Base-by-base conservation (phyloP, 495 filamentous ascomycete species). In the Platismatia glauca region DNA sequence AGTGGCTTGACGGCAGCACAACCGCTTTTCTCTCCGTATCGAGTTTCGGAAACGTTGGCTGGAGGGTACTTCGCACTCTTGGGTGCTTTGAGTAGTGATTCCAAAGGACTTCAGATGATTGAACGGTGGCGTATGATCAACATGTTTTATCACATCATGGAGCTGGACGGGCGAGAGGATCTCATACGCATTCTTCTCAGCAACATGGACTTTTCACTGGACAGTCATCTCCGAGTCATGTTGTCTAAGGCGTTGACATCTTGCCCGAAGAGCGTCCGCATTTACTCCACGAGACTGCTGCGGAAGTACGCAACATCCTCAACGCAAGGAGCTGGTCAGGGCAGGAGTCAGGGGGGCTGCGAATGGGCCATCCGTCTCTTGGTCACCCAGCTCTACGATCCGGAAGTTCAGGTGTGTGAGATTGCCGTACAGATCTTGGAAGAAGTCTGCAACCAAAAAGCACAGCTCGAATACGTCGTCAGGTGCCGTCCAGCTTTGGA, bases 111-210 rank as follows among this genome's bases (percentile, higher is more conserved):
- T 34, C 81, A 84, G 66, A 96, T 97, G 83, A 86, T 98, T 72
- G 92, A 96, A 70, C 80, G 90, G 65, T 97, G 93, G 91, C 89
- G 89, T 64, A 93, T 97, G 80, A 87, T 96, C 71, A 97, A 97
- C 73, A 97, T 97, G 90, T 92, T 96, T 78, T 98, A 98, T 71
- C 93, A 97, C 70, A 94, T 98, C 68, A 83, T 95, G 60, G 95
- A 97, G 68, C 80, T 96, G 24, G 86, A 86, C 67, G 86, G 90
- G 71, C 87, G 95, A 4, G 90, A 93, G 53, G 94, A 98, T 70
- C 79, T 98, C 50, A 89, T 96, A 64, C 87, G 91, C 66, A 79
- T 90, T 27, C 82, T 97, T 68, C 79, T 98, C 12, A 83, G 85
- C 38, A 92, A 91, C 70, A 91, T 98, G 78, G 91, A 97, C 71